Percentiles rank a stretch among this genome's conserved stretches.
Conservation (phyloP, 2,329 filamentous ascomycete species). For the Aspergillus aculeatus region DNA sequence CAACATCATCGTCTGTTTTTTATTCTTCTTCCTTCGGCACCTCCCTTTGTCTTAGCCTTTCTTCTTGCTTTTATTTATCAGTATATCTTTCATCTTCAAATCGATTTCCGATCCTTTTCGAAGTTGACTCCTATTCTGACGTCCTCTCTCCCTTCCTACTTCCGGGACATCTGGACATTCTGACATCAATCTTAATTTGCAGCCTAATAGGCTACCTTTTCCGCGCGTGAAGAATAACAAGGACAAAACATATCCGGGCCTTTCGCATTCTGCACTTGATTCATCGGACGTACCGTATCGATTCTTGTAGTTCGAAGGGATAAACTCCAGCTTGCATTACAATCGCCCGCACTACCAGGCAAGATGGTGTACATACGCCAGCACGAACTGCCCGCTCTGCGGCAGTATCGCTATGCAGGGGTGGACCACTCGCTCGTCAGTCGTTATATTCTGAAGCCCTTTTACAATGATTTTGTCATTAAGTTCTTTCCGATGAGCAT, state of each 20-base stretch:
- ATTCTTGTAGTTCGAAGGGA: neutral
- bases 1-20: constrained; percentile 3
- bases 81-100: constrained; percentile 1
- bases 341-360: neutral
- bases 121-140: neutral
- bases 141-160: constrained; percentile 5
- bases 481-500: constrained; percentile 92
- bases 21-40: neutral
- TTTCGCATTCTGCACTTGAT: neutral
- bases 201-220: neutral
- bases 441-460: constrained; percentile 93
- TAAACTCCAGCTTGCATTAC: neutral
- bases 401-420: constrained; percentile 91
- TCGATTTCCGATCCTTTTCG: neutral
- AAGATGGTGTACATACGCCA: constrained; percentile 94
- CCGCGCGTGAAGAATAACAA: neutral
- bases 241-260: neutral
- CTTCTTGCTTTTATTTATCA: neutral
- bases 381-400: constrained; percentile 80
- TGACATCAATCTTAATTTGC: constrained; percentile 4
- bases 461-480: constrained; percentile 94
- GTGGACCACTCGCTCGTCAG: constrained; percentile 89
- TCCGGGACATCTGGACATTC: constrained; percentile 4
- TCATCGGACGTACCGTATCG: neutral
- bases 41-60: constrained; percentile 2